Evolutionary conservation across 1,284 basidiomycete genomes (phyloP).

Genomic region (Cryptococcus sp.): DNA sequence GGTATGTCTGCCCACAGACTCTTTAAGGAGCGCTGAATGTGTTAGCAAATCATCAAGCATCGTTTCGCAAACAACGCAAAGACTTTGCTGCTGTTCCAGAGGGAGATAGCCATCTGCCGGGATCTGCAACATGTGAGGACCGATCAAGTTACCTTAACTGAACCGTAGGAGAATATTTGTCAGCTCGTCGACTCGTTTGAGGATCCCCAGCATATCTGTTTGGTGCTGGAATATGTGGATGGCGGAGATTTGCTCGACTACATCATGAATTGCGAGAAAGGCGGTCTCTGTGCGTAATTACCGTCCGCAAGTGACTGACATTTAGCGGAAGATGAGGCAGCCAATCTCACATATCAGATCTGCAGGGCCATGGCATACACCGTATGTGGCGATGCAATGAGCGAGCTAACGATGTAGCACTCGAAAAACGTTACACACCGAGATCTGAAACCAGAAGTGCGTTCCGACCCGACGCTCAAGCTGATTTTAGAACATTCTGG

Average conservation of each 20-base stretch:
- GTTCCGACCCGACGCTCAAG: slow-evolving; percentile 1
- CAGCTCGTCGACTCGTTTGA: slow-evolving; percentile 71
- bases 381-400: slow-evolving; percentile 15
- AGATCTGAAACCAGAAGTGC: slow-evolving; percentile 81
- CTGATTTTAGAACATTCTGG: slow-evolving; percentile 40
- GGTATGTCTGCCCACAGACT: slow-evolving; percentile 39
- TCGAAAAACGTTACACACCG: slow-evolving; percentile 63
- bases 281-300: slow-evolving; percentile 54
- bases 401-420: slow-evolving; percentile 23
- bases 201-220: slow-evolving; percentile 59
- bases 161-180: slow-evolving; percentile 63
- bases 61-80: slow-evolving; percentile 47
- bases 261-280: slow-evolving; percentile 52
- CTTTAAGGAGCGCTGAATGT: not conserved
- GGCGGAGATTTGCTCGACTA: slow-evolving; percentile 85
- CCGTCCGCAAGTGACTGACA: not conserved
- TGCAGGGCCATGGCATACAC: slow-evolving; percentile 47
- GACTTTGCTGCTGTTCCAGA: slow-evolving; percentile 54
- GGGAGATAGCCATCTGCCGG: slow-evolving; percentile 76
- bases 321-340: slow-evolving; percentile 42
- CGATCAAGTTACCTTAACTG: not conserved
- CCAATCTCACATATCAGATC: slow-evolving; percentile 39
- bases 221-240: slow-evolving; percentile 56
- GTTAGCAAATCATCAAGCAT: slow-evolving; percentile 47
- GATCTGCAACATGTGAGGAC: slow-evolving; percentile 57